phyloP scores from a whole-genome alignment of 352 stramenopile species.

The Pythium volutum region DNA sequence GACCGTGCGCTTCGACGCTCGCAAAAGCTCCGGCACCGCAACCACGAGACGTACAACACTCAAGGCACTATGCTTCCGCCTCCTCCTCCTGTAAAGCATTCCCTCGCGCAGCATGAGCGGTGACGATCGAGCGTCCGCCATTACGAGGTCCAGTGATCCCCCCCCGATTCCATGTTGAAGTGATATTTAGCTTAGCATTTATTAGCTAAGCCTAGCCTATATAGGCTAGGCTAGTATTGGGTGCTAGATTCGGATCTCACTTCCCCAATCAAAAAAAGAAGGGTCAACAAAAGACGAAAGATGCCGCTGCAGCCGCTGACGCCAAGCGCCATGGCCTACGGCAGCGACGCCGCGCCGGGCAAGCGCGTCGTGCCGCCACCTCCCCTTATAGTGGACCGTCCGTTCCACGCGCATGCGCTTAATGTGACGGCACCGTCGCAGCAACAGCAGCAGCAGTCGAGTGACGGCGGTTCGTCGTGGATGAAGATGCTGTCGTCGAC shows the following conservation, averaged over 20 bases:
- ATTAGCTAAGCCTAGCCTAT: background rate
- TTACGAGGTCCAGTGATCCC: slow-evolving; percentile 9
- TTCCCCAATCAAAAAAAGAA: background rate
- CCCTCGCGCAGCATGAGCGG: background rate
- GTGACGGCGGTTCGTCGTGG: slow-evolving; percentile 34
- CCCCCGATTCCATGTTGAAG: slow-evolving; percentile 1
- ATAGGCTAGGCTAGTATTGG: background rate
- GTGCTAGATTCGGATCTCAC: background rate
- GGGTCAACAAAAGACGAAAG: background rate
- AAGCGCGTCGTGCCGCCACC: slow-evolving; percentile 1
- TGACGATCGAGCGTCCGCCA: background rate
- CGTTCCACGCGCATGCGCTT: background rate
- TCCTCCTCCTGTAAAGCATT: background rate
- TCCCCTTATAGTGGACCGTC: slow-evolving; percentile 10
- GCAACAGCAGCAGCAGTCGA: background rate
- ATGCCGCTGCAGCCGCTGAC: slow-evolving; percentile 5
- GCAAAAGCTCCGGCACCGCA: background rate
- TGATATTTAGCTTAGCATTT: background rate
- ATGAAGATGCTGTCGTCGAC: slow-evolving; percentile 86
- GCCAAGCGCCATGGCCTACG: background rate
- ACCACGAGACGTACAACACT: background rate
- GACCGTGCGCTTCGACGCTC: slow-evolving; percentile 27
- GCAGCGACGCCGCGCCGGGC: background rate
- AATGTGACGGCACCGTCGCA: slow-evolving; percentile 4
- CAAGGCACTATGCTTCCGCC: background rate